Percentiles rank a stretch among this genome's conserved stretches.
Conservation (phyloP, 2,329 filamentous ascomycete genomes). For the Myriangium duriaei region DNA sequence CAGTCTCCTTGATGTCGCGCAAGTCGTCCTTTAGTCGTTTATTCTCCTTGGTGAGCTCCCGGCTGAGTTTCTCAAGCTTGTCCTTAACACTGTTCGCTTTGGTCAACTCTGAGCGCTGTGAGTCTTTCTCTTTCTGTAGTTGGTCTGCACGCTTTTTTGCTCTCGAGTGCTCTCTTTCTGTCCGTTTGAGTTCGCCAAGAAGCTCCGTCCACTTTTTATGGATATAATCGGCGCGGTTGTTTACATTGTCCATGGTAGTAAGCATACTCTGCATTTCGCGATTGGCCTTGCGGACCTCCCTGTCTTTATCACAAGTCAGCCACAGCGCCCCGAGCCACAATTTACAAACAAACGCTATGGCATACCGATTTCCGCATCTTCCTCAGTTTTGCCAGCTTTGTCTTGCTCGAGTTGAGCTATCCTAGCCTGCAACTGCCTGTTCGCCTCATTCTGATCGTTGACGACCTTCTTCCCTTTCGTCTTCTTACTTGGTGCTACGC, state of each 20-base stretch:
- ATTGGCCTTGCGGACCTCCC: conserved; percentile 87
- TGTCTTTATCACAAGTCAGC: conserved; percentile 45
- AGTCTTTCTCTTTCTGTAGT: conserved; percentile 92
- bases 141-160: conserved; percentile 92
- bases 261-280: conserved; percentile 80
- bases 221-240: conserved; percentile 82
- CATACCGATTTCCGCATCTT: conserved; percentile 89
- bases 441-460: conserved; percentile 70
- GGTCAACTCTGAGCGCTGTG: conserved; percentile 72
- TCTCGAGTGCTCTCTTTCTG: conserved; percentile 87
- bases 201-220: conserved; percentile 87
- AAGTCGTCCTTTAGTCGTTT: conserved; percentile 94
- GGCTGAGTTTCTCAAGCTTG: conserved; percentile 89
- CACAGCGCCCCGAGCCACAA: neutral
- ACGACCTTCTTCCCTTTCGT: conserved; percentile 67
- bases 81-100: conserved; percentile 88
- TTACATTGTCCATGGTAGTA: conserved; percentile 74
- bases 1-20: conserved; percentile 74
- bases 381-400: conserved; percentile 84
- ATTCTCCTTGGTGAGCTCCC: conserved; percentile 91
- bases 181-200: conserved; percentile 84
- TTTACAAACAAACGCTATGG: conserved; percentile 15
- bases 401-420: conserved; percentile 94
- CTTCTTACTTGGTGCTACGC: conserved; percentile 52
- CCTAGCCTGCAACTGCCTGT: conserved; percentile 80